Percentiles rank a stretch among this genome's conserved stretches.
Conservation (phyloP, 805 yeast species). For the Candida koratica region DNA sequence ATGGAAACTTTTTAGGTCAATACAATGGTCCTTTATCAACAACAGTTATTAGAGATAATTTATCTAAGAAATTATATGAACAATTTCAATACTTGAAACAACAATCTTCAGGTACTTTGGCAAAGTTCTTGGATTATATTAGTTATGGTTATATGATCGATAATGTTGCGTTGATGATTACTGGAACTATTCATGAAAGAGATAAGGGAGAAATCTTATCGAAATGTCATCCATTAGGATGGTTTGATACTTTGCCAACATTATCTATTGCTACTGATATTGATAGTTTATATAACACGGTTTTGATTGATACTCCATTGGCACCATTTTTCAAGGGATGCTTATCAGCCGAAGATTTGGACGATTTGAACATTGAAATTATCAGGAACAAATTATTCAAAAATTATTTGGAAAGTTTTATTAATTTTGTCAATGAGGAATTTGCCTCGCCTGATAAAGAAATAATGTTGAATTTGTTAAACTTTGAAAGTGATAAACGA, state of each 20-base stretch:
- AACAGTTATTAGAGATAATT: slow-evolving; percentile 75
- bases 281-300: slow-evolving; percentile 88
- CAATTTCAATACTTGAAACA: slow-evolving; percentile 83
- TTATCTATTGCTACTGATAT: slow-evolving; percentile 91
- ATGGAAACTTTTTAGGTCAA: slow-evolving; percentile 83
- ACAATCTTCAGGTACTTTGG: slow-evolving; percentile 76
- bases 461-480: slow-evolving; percentile 71
- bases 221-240: slow-evolving; percentile 94
- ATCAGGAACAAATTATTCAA: slow-evolving; percentile 87
- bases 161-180: slow-evolving; percentile 90
- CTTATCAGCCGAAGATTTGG: slow-evolving; percentile 81
- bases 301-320: slow-evolving; percentile 91
- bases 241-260: slow-evolving; percentile 97
- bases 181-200: slow-evolving; percentile 94
- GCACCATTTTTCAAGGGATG: slow-evolving; percentile 95
- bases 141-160: slow-evolving; percentile 98
- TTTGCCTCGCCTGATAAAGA: slow-evolving; percentile 76
- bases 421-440: slow-evolving; percentile 54
- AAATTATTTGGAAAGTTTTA: slow-evolving; percentile 88
- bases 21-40: slow-evolving; percentile 83
- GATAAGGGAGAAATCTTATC: slow-evolving; percentile 83
- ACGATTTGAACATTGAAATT: slow-evolving; percentile 92
- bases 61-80: slow-evolving; percentile 67
- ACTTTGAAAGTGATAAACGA: slow-evolving; percentile 93
- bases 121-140: slow-evolving; percentile 85